A percentile compares a stretch with the other conserved stretches of the same genome.
phyloP scores from a whole-genome alignment of 1,139 yeast genomes.

The Candida mesenterica region DNA sequence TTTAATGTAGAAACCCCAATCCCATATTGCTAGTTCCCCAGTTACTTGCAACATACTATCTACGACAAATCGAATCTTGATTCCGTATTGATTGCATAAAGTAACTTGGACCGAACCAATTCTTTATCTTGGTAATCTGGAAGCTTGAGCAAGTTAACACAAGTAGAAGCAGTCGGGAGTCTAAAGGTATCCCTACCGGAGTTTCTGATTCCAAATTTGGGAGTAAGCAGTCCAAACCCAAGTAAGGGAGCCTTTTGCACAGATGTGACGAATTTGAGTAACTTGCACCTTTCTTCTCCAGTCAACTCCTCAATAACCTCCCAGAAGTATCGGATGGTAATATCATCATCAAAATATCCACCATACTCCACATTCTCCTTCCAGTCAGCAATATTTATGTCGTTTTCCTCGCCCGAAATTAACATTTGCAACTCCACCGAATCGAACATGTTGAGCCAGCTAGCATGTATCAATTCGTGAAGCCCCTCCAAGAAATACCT shows the following conservation, averaged over 20 bases:
- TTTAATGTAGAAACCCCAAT: too few relatives aligned
- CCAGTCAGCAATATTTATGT: slow-evolving; percentile 71
- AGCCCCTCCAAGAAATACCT: slow-evolving; percentile 70
- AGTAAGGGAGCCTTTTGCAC: slow-evolving; percentile 88
- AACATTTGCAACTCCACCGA: slow-evolving; percentile 79
- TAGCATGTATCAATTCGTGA: slow-evolving; percentile 61
- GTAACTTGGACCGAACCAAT: slow-evolving; percentile 56
- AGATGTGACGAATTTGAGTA: slow-evolving; percentile 85
- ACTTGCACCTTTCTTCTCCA: slow-evolving; percentile 55
- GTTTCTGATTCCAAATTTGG: slow-evolving; percentile 77
- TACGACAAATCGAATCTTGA: slow-evolving; percentile 77
- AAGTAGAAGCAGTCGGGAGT: slow-evolving; percentile 90
- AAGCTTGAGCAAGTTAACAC: slow-evolving; percentile 80
- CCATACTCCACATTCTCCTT: slow-evolving; percentile 61
- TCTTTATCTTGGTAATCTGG: slow-evolving; percentile 75
- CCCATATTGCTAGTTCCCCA: too few relatives aligned
- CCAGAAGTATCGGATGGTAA: slow-evolving; percentile 68
- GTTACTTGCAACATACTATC: too few relatives aligned
- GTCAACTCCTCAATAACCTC: slow-evolving; percentile 68
- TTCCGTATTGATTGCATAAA: slow-evolving; percentile 74
- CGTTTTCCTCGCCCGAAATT: slow-evolving; percentile 74
- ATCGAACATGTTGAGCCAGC: slow-evolving; percentile 84
- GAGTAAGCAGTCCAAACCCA: slow-evolving; percentile 75
- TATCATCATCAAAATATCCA: slow-evolving; percentile 59
- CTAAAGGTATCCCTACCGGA: slow-evolving; percentile 56